Conservation (phyloP, 2,329 filamentous ascomycete species). For the Fusarium sp. region DNA sequence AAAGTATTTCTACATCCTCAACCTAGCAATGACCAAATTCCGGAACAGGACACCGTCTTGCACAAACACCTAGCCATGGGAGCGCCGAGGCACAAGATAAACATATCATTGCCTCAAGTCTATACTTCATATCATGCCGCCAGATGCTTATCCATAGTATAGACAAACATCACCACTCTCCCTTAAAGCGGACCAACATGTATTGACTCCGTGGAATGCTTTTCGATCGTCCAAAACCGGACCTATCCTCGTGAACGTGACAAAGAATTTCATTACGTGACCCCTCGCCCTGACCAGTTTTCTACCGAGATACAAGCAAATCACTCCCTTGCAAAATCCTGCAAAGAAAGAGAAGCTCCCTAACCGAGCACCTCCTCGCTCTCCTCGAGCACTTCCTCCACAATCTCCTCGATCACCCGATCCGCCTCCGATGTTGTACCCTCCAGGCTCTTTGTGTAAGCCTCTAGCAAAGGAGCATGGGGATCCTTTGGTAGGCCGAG, state of each 20-base stretch:
- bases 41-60: not conserved
- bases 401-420: conserved; percentile 84
- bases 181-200: conserved; percentile 17
- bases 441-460: conserved; percentile 61
- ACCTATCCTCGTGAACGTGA: conserved; percentile 40
- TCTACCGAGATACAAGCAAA: conserved; percentile 48
- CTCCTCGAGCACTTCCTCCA: conserved; percentile 85
- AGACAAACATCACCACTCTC: not conserved
- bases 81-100: not conserved
- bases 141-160: not conserved
- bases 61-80: not conserved
- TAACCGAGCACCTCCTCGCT: conserved; percentile 74
- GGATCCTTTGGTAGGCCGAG: conserved; percentile 71
- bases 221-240: conserved; percentile 35
- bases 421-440: conserved; percentile 69
- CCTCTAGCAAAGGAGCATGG: conserved; percentile 66
- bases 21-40: not conserved
- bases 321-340: conserved; percentile 44
- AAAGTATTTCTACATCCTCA: not conserved
- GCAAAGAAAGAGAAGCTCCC: conserved; percentile 40
- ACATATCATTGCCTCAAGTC: not conserved
- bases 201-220: conserved; percentile 35
- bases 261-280: conserved; percentile 49
- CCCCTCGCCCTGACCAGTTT: conserved; percentile 46
- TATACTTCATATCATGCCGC: not conserved